These are phyloP conservation scores for Furculomyces boomerangus DNA, from an alignment of 371 early-diverging fungal species.

Conservation along the genomic window DNA sequence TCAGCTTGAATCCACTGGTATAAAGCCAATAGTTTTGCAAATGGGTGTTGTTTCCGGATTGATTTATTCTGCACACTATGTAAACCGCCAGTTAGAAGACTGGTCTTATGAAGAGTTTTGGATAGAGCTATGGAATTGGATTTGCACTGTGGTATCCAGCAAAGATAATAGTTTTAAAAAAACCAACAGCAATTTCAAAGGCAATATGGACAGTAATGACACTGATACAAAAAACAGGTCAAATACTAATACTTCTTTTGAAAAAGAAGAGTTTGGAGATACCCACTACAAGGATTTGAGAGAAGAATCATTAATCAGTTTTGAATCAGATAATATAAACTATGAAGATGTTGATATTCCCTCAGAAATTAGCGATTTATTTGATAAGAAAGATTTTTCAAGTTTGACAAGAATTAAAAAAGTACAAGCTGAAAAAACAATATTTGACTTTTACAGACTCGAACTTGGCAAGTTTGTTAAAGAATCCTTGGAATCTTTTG, in stretches of 20 bases:
- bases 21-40: neutral
- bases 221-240: neutral
- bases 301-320: neutral
- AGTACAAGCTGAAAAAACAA: too few relatives aligned
- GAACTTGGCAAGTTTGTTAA: too few relatives aligned
- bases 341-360: too few relatives aligned
- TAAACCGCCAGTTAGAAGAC: neutral
- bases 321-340: too few relatives aligned
- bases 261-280: neutral
- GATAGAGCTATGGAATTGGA: conserved; percentile 1
- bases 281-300: neutral
- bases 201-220: too few relatives aligned
- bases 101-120: conserved; percentile 1
- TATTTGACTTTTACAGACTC: too few relatives aligned
- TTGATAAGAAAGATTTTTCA: too few relatives aligned
- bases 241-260: neutral
- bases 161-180: neutral
- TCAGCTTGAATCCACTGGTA: neutral
- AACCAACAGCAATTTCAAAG: too few relatives aligned
- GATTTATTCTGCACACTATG: neutral
- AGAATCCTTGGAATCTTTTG: too few relatives aligned
- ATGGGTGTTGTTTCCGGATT: neutral
- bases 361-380: too few relatives aligned
- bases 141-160: neutral
- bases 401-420: too few relatives aligned